Evolutionary conservation across 83 land plant genomes (phyloP), one percentile per base, ranked within the genome.

Genomic region (Thuja plicata): DNA sequence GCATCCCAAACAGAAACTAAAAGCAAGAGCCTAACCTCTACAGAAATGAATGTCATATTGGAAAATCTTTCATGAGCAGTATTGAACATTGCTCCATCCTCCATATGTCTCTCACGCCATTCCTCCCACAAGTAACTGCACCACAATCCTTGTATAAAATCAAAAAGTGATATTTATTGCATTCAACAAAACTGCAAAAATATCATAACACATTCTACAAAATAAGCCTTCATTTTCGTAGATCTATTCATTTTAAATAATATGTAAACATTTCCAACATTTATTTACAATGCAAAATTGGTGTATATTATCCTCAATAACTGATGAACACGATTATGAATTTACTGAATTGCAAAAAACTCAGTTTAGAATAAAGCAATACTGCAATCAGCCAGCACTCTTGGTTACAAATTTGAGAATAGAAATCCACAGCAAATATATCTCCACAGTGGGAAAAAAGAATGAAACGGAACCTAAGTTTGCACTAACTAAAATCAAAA

Each of bases 101-200:
- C 88, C 37, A 87, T 88, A 34, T 91, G 91, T 84, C 92, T 93
- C 89, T 90, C 96, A 79, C 94, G 94, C 96, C 96, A 95, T 82
- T 93, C 95, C 86, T 95, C 96, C 93, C 91, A 92, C 17, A 95
- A 48, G 85, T 95, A 95, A 90, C 96, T 95, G 92, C 43, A 84
- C 34, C 86, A 84, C 86, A 84, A 40, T 24, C 34, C 86, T 24
- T 45, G 24, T 84, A 84, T 45, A 84, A 84, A 84, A 83, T 83
- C 43, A 40, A 83, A 8, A 83, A 24, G 45, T 6, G 71, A 7
- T 66, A 8, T 66, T 27, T 66, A 66, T 27, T 66, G 71, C 71
- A 66, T 27, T 66, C n/a, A 66, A 66, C n/a, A 66, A 66, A 66
- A 6, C 66, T 66, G 71, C 9, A 66, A 66, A 24, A 6, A 27